Conservation (phyloP, 192 early-diverging fungal genomes). For the Dissophora ornata region DNA sequence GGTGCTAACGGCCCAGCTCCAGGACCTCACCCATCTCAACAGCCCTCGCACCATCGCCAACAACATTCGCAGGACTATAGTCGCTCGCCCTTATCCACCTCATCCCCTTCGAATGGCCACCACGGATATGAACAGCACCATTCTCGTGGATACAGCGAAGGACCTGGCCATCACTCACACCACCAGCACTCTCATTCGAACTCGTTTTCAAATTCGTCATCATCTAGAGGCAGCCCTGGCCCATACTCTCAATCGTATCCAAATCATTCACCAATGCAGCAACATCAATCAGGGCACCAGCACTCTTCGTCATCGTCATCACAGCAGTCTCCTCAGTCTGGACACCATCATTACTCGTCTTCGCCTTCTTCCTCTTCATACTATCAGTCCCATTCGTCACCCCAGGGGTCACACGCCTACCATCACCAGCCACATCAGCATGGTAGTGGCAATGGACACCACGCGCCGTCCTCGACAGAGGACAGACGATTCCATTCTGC, state of each 20-base stretch:
- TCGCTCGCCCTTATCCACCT: constrained; percentile 20
- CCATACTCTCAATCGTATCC: constrained; percentile 41
- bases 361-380: constrained; percentile 42
- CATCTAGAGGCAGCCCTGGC: constrained; percentile 37
- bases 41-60: constrained; percentile 27
- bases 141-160: constrained; percentile 18
- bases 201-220: constrained; percentile 21
- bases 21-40: not conserved
- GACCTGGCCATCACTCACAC: constrained; percentile 13
- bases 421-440: constrained; percentile 12
- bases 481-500: constrained; percentile 49
- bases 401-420: constrained; percentile 17
- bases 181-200: constrained; percentile 41
- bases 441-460: constrained; percentile 15
- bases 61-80: constrained; percentile 51
- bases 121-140: constrained; percentile 30
- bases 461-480: constrained; percentile 26
- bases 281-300: constrained; percentile 3
- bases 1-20: not conserved
- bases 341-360: constrained; percentile 45
- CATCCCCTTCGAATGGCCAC: constrained; percentile 27
- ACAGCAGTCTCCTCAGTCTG: constrained; percentile 33
- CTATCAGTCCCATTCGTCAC: constrained; percentile 12
- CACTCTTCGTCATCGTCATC: constrained; percentile 9
- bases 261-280: constrained; percentile 19